Conservation (phyloP, 345 rosid genomes). For the Zanthoxylum bungeanum region DNA sequence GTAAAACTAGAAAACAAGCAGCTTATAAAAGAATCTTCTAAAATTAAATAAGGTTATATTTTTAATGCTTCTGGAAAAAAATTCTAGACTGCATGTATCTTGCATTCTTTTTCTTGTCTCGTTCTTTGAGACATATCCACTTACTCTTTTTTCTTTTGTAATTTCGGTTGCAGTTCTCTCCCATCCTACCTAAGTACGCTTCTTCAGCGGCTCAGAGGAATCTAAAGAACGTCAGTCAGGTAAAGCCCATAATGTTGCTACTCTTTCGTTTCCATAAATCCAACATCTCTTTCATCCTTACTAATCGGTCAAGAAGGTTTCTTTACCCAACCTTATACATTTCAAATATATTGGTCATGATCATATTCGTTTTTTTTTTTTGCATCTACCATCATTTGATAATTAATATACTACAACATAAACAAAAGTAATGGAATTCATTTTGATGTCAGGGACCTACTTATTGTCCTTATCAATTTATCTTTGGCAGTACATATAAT, state of each 20-base stretch:
- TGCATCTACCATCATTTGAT: no score
- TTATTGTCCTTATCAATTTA: no score
- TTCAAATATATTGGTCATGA: no score
- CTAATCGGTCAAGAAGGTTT: no score
- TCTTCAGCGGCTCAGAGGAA: slow-evolving; percentile 83
- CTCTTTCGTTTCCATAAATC: not conserved
- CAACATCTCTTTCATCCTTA: no score
- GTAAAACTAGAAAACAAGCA: not conserved
- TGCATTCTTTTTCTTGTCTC: slow-evolving; percentile 10
- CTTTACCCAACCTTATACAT: no score
- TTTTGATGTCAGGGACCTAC: no score
- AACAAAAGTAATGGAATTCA: no score
- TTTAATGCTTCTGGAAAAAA: not conserved
- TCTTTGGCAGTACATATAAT: no score
- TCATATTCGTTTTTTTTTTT: no score
- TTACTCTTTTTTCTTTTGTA: slow-evolving; percentile 21
- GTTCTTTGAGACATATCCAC: slow-evolving; percentile 4
- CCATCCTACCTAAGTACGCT: slow-evolving; percentile 78
- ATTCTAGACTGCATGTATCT: not conserved
- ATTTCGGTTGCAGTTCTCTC: slow-evolving; percentile 51
- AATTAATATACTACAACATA: no score
- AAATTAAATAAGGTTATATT: not conserved
- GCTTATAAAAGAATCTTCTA: not conserved
- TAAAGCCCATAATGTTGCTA: slow-evolving; percentile 8
- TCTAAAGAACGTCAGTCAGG: slow-evolving; percentile 64